These are phyloP conservation scores for Crinitomyces ghanaensis DNA, from an alignment of 805 yeast species.

Conservation along the genomic window DNA sequence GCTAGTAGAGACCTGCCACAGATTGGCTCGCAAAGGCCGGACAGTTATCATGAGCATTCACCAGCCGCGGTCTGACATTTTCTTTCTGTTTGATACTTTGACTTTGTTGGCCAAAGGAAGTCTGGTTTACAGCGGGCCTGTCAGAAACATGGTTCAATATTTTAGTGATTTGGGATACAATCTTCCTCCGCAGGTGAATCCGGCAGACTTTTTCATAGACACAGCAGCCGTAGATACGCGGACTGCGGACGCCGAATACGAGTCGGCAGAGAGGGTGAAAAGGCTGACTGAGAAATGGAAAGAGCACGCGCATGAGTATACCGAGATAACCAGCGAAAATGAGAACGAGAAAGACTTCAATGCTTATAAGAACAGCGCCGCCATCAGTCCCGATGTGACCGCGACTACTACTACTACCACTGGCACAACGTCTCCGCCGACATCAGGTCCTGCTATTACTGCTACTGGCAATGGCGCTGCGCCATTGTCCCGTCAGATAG, in stretches of 20 bases:
- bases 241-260: constrained; percentile 26
- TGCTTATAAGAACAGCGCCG: no score
- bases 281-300: constrained; percentile 31
- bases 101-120: constrained; percentile 55
- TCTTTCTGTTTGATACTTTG: constrained; percentile 53
- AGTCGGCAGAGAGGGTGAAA: constrained; percentile 27
- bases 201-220: constrained; percentile 52
- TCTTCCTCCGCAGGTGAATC: constrained; percentile 40
- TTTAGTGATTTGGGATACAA: constrained; percentile 37
- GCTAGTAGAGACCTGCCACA: constrained; percentile 48
- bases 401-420: no score
- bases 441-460: constrained; percentile 3
- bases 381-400: no score
- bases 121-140: constrained; percentile 37
- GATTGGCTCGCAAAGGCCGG: constrained; percentile 48
- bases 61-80: constrained; percentile 74
- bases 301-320: no score
- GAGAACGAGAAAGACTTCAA: no score
- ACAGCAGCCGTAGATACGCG: constrained; percentile 45
- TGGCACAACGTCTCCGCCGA: background rate
- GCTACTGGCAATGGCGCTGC: constrained; percentile 25
- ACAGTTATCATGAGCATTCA: constrained; percentile 70
- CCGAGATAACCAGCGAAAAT: no score
- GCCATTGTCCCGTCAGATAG: constrained; percentile 33
- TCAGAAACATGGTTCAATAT: constrained; percentile 33